These are phyloP conservation scores for Fusarium sp. DNA, from an alignment of 2,329 filamentous ascomycete species.

Conservation along the genomic window DNA sequence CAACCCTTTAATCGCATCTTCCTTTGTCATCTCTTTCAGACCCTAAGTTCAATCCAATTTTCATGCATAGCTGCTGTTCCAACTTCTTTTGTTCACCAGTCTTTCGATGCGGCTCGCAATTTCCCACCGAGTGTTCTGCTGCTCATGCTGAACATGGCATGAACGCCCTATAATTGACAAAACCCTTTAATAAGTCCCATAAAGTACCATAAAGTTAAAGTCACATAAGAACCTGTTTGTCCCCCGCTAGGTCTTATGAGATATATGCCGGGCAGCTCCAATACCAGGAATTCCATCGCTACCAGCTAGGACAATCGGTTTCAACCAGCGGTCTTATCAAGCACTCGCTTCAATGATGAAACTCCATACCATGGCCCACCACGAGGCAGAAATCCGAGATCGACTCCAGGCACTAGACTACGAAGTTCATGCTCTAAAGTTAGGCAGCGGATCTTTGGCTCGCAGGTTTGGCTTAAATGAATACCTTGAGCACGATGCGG, in stretches of 20 bases:
- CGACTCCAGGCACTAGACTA: background rate
- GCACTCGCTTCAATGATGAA: rapidly evolving
- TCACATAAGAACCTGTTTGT: rapidly evolving
- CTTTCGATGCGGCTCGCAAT: rapidly evolving
- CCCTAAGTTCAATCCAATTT: background rate
- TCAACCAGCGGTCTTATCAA: no score
- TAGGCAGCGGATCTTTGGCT: background rate
- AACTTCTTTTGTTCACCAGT: background rate
- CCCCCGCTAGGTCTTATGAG: rapidly evolving
- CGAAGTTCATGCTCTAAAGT: background rate
- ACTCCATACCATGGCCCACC: rapidly evolving
- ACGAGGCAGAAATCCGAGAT: background rate
- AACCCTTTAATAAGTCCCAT: no score
- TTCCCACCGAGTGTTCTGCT: rapidly evolving
- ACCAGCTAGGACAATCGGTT: background rate
- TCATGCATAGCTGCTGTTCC: background rate
- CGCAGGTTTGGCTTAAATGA: background rate
- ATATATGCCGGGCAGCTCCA: rapidly evolving
- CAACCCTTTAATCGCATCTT: rapidly evolving
- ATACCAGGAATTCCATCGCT: rapidly evolving
- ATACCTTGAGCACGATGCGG: no score
- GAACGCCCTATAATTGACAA: no score
- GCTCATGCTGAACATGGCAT: no score
- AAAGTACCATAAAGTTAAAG: no score
- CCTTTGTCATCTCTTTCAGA: rapidly evolving